A percentile compares a stretch with the other conserved stretches of the same genome.
Conservation (phyloP, 2,329 filamentous ascomycete species). For the Fusarium sp. region DNA sequence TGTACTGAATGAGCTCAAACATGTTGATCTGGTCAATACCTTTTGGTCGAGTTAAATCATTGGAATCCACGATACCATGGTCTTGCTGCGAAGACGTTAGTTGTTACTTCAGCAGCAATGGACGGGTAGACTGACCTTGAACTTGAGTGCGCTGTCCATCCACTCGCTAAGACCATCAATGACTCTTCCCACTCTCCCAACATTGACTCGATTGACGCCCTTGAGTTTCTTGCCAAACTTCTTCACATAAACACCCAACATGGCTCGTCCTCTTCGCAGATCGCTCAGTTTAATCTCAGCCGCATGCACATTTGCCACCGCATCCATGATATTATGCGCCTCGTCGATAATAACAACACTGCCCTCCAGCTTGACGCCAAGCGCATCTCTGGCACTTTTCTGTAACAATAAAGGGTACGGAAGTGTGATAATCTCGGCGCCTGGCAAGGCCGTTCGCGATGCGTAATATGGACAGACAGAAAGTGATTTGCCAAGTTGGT, state of each 20-base stretch:
- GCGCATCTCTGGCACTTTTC: constrained; percentile 84
- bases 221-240: constrained; percentile 90
- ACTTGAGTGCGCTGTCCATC: constrained; percentile 65
- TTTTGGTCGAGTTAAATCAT: constrained; percentile 80
- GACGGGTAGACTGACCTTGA: constrained; percentile 55
- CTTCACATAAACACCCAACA: constrained; percentile 84
- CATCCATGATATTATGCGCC: constrained; percentile 97
- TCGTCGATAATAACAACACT: constrained; percentile 97
- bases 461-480: constrained; percentile 96
- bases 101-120: background rate
- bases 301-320: constrained; percentile 87
- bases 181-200: constrained; percentile 86
- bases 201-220: constrained; percentile 89
- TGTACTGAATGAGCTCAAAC: constrained; percentile 86
- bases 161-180: constrained; percentile 81
- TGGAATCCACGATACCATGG: constrained; percentile 77
- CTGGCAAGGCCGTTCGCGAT: constrained; percentile 83
- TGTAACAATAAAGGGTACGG: constrained; percentile 93
- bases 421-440: constrained; percentile 89
- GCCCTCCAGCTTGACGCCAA: constrained; percentile 85
- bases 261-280: constrained; percentile 75
- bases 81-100: constrained; percentile 44
- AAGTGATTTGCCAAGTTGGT: constrained; percentile 78
- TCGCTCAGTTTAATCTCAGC: constrained; percentile 79
- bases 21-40: constrained; percentile 96